Percentiles rank a stretch among this genome's conserved stretches.
Conservation (phyloP, 2,329 filamentous ascomycete genomes). For the Cordyceps tenuipes region DNA sequence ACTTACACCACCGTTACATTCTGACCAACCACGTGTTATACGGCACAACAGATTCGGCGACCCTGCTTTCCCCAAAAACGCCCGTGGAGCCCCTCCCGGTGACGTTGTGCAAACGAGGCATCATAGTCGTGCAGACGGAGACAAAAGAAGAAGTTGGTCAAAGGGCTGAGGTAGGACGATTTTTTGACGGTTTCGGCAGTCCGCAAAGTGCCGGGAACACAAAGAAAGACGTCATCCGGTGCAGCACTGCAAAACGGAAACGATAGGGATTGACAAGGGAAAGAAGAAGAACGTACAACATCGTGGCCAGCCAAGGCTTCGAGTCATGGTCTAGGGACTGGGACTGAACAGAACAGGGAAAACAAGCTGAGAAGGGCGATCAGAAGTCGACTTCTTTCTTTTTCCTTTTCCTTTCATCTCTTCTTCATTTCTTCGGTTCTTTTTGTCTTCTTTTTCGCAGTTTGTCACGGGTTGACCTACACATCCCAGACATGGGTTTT, state of each 20-base stretch:
- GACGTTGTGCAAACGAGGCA: background rate
- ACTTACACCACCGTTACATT: constrained; percentile 4
- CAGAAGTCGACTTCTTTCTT: background rate
- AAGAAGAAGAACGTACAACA: background rate
- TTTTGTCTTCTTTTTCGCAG: background rate
- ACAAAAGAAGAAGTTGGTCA: background rate
- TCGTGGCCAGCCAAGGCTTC: background rate
- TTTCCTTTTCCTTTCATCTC: background rate
- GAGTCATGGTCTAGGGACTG: constrained; percentile 5
- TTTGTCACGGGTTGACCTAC: background rate
- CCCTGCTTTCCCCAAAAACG: background rate
- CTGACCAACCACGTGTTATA: constrained; percentile 12
- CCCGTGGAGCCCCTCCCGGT: background rate
- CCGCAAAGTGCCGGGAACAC: no score
- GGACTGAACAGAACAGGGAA: background rate
- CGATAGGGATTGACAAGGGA: background rate
- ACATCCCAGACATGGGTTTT: constrained; percentile 1
- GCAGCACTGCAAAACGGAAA: background rate
- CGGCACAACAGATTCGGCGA: constrained; percentile 1
- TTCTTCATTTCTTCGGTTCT: background rate
- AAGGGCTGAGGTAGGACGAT: no score
- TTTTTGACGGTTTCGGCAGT: no score
- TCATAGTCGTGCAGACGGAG: background rate
- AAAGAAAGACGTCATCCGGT: no score
- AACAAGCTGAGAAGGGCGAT: background rate